Evolutionary conservation across 768 basidiomycete genomes (phyloP), one percentile per base, ranked within the genome.

Genomic region (Erythrobasidium yunnanense): DNA sequence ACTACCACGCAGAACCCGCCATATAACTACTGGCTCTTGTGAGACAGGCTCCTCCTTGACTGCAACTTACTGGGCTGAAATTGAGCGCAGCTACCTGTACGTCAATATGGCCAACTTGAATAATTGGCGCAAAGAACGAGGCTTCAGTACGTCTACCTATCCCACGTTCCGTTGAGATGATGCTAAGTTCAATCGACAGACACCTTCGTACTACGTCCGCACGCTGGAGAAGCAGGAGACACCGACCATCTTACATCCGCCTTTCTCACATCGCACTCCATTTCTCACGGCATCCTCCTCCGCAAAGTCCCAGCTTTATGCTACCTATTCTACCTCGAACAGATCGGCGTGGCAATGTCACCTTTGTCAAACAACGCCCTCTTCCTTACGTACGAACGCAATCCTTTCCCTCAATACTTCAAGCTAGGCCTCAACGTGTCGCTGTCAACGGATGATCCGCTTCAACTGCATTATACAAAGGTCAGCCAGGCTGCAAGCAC

Each of bases 381-480:
- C 35, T 99, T 99, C 80, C 79, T 99, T 73, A 86, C 88, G 1
- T 97, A 96, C 72, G 95, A 99, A 78, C 81, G 95, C 46, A 99
- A 99, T 73, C 95, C 95, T 0, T 82, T 99, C 38, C 91, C 90
- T 3, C 90, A 93, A 72, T 99, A 93, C 78, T 97, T 97, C 82
- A 86, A 76, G 7, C 85, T 86, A 0, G 95, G 95, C 22, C 79
- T 99, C 70, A 97, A 97, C 75, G 90, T 96, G 69, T 91, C 89
- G 75, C 77, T 96, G 77, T 93, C 91, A 70, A 96, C 93, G 0
- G 93, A 96, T 76, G 90, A 91, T 74, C 90, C 89, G 2, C 78
- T 92, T 38, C 93, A 97, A 77, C 95, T 99, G 79, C 93, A 97
- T 78, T 95, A 97, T 77, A 97, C 95, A 30, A 95, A 95, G 81